These are phyloP conservation scores for Xylariomycetidae sp. DNA, from an alignment of 2,329 filamentous ascomycete genomes.

Conservation along the genomic window DNA sequence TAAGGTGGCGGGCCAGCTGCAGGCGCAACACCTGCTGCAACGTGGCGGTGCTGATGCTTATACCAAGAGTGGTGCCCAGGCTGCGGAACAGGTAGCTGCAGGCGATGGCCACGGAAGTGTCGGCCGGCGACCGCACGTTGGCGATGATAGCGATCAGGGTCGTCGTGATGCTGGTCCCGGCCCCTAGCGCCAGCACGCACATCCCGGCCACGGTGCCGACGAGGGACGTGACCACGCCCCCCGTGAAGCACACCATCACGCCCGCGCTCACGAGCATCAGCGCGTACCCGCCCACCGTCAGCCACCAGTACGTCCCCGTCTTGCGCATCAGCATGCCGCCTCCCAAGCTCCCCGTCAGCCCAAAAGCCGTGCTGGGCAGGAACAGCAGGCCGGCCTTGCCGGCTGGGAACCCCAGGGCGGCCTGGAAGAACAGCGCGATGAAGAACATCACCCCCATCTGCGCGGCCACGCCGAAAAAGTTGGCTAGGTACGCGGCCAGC, in stretches of 20 bases:
- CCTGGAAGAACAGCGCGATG: conserved; percentile 74
- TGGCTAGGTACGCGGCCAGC: conserved; percentile 62
- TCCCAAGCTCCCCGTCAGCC: conserved; percentile 58
- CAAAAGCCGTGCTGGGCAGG: conserved; percentile 57
- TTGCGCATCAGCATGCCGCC: conserved; percentile 62
- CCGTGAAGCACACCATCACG: conserved; percentile 51
- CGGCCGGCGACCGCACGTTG: conserved; percentile 57
- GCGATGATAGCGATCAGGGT: conserved; percentile 67
- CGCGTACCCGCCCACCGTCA: conserved; percentile 54
- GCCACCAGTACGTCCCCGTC: conserved; percentile 65
- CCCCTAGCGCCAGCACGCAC: conserved; percentile 38
- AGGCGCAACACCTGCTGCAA: conserved; percentile 62
- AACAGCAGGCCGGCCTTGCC: conserved; percentile 59
- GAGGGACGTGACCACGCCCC: conserved; percentile 42
- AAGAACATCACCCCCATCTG: conserved; percentile 59
- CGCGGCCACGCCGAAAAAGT: conserved; percentile 64
- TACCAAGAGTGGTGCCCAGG: conserved; percentile 68
- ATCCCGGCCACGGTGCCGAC: conserved; percentile 51
- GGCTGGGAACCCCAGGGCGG: conserved; percentile 57
- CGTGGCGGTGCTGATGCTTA: conserved; percentile 65
- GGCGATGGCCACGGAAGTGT: conserved; percentile 70
- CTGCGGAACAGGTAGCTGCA: conserved; percentile 78
- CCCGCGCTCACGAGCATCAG: conserved; percentile 48
- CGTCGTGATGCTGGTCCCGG: conserved; percentile 57
- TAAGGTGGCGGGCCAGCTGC: conserved; percentile 47